A percentile compares a stretch with the other conserved stretches of the same genome.
phyloP scores from a whole-genome alignment of 2,329 filamentous ascomycete genomes.

The Clonostachys byssicola region DNA sequence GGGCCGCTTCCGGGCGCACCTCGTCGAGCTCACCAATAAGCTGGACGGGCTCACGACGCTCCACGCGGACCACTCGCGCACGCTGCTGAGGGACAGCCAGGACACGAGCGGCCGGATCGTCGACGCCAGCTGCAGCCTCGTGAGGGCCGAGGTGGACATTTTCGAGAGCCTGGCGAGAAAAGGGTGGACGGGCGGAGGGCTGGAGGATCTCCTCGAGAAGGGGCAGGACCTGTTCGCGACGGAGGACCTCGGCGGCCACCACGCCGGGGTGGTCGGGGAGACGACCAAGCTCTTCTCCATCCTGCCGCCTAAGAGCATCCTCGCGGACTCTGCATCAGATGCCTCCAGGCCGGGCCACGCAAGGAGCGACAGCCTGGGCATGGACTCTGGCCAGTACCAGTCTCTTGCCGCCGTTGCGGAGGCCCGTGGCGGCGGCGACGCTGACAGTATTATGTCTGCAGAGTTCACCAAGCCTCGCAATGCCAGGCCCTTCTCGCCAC shows the following conservation, averaged over 20 bases:
- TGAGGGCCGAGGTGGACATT: slow-evolving; percentile 66
- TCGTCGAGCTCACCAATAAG: slow-evolving; percentile 58
- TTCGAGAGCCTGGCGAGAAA: slow-evolving; percentile 64
- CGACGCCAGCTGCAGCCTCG: slow-evolving; percentile 61
- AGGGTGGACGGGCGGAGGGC: slow-evolving; percentile 62
- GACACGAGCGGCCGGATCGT: slow-evolving; percentile 59
- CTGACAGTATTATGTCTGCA: slow-evolving; percentile 47
- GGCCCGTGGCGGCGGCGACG: slow-evolving; percentile 25
- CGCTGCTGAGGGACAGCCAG: slow-evolving; percentile 58
- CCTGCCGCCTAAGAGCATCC: slow-evolving; percentile 59
- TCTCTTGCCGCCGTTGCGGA: slow-evolving; percentile 45
- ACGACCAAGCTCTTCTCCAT: slow-evolving; percentile 57
- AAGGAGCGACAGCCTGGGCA: slow-evolving; percentile 51
- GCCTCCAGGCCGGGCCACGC: slow-evolving; percentile 26
- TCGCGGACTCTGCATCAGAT: slow-evolving; percentile 45
- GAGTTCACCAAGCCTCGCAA: slow-evolving; percentile 50
- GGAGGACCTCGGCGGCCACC: slow-evolving; percentile 21
- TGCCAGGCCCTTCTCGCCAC: slow-evolving; percentile 57
- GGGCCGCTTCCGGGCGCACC: slow-evolving; percentile 55
- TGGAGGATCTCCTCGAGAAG: slow-evolving; percentile 62
- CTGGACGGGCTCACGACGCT: slow-evolving; percentile 59
- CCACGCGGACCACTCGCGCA: slow-evolving; percentile 56
- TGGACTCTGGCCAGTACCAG: slow-evolving; percentile 48
- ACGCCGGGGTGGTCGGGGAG: slow-evolving; percentile 13
- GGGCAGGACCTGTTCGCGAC: slow-evolving; percentile 57